Evolutionary conservation across 768 basidiomycete species (phyloP), one percentile per base, ranked within the genome.

Genomic region (Hericium rajendrae): DNA sequence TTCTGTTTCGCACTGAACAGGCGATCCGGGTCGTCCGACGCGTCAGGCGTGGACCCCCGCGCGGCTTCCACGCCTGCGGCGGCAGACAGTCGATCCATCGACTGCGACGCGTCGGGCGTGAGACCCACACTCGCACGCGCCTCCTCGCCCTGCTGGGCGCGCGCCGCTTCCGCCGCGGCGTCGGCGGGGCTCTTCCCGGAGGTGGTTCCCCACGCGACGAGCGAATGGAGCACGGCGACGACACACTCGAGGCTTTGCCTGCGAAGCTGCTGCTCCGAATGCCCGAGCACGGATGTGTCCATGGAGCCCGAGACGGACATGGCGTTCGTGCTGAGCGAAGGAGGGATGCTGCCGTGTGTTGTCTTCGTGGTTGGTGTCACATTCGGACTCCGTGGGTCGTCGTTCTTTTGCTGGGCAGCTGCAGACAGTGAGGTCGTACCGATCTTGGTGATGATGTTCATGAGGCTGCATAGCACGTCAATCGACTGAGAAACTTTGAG

Each of bases 1-100:
- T 91, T 88, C 73, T 93, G 90, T 69, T 97, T 97, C 11, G 94
- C 97, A 59, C 81, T 94, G 74, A 97, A 95, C 61, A 99, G 97
- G 65, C 81, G 81, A 18, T 78, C 85, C 1, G 95, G 95, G 68
- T 98, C 95, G 66, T 98, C 97, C n/a, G 73, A 71, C 40, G 85
- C 67, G 57, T 93, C 91, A 0, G 92, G 90, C 0, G 91, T 92
- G 11, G 81, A 72, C 53, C 84, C 82, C 55, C 87, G 78, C 18
- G 82, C 72, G 2, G 72, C 73, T 63, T 88, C 88, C 10, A 71
- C 70, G 61, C 81, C 83, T 2, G 41, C 71, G 68, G 43, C 70
- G 68, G 40, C 74, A 67, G 20, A 72, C 67, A 52, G 84, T 72
- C 38, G 86, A 70, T 65, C 73, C 76, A 56, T 88, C 84, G 28